These are phyloP conservation scores for Posidonia australis DNA, from an alignment of 106 monocot species.

Conservation along the genomic window DNA sequence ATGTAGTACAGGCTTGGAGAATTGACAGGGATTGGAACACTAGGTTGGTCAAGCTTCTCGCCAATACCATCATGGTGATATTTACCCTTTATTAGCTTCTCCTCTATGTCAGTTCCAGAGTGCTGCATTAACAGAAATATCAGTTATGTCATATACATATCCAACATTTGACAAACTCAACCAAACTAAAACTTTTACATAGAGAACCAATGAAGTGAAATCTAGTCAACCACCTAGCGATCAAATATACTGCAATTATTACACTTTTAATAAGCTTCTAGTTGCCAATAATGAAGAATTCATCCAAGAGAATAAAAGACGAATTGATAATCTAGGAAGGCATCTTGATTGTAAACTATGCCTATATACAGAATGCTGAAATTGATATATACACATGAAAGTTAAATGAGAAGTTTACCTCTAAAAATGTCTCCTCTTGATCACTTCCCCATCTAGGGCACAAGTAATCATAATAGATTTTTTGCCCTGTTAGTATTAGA, in stretches of 20 bases:
- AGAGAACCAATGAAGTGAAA: neutral
- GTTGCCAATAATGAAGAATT: too few species aligned
- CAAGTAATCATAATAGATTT: constrained; percentile 57
- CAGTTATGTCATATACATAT: neutral
- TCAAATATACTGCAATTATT: too few species aligned
- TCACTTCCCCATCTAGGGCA: constrained; percentile 33
- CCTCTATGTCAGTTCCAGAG: neutral
- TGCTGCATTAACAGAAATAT: neutral
- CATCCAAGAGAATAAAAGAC: neutral
- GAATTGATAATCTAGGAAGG: neutral
- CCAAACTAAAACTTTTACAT: neutral
- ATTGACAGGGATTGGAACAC: constrained; percentile 58
- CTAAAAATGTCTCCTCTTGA: neutral
- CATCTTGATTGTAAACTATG: neutral
- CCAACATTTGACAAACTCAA: neutral
- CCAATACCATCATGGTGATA: neutral
- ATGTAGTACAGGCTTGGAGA: constrained; percentile 44
- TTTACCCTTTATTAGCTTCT: neutral
- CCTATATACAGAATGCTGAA: neutral
- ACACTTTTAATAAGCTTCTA: too few species aligned
- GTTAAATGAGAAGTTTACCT: constrained; percentile 20
- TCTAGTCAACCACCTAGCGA: too few species aligned
- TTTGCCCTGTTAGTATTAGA: constrained; percentile 45
- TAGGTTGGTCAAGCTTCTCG: constrained; percentile 4
- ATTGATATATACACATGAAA: neutral